Evolutionary conservation across 768 basidiomycete genomes (phyloP), one percentile per base, ranked within the genome.

Genomic region (Boletus rubropictus): DNA sequence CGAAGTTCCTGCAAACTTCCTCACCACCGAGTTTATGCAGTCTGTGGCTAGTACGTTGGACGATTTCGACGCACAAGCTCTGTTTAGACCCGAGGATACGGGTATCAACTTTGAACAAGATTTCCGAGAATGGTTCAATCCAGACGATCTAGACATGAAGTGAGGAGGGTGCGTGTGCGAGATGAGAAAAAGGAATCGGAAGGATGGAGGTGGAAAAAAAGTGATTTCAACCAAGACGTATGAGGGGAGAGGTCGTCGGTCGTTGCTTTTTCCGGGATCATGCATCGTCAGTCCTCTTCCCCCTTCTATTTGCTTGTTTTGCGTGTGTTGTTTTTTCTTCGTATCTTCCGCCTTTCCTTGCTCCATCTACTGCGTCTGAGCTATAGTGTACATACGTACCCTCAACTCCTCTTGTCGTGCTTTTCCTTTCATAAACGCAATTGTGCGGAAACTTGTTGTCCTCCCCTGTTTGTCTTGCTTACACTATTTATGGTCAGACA

Each of bases 121-220:
- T 56, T 86, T 86, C 64, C 80, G 81, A 46, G 80, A 84, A 57
- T 86, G 84, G 84, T 85, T 87, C 55, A 82, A 80, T 59, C 76
- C 74, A 6, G 77, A 81, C 24, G 64, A 66, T 52, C 36, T 66
- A 48, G 64, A 64, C 1, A 54, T 66, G 45, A 66, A 64, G 53
- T 61, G 36, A 52, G 27, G 6, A 14, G 22, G 21, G 24, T 1
- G 28, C 3, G 15, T 17, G 22, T 24, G 44, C 9, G 31, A 12
- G 17, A 25, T 25, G 42, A 18, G 14, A 28, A 35, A 32, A 31
- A 34, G 33, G 49, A 42, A 29, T 41, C 18, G 41, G 49, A 42
- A 32, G 39, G 32, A 32, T 37, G 51, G 41, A 45, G 33, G 25
- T 25, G 33, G 47, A 31, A n/a, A 8, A 18, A 39, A 28, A 42